Evolutionary conservation across 2,329 filamentous ascomycete genomes (phyloP), one percentile per base, ranked within the genome.

Genomic region (Monosporascus sp.): DNA sequence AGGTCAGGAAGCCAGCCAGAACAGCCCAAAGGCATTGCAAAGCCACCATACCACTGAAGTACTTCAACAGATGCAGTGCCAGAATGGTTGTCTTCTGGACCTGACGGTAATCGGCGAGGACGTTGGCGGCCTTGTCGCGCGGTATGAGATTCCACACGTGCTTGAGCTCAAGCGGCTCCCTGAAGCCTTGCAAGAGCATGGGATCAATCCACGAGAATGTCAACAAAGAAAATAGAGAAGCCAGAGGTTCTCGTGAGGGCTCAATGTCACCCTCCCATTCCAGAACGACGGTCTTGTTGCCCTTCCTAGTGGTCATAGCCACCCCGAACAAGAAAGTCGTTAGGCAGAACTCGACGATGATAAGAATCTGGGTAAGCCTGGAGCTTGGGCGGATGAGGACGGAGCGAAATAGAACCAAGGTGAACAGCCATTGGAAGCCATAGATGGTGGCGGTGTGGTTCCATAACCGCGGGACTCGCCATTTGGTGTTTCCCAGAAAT

Each of bases 61-160:
- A 94, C 52, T 85, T 86, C 50, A 94, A 74, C 45, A 99, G 75
- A 64, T 96, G 93, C 70, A 86, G 86, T 5, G 89, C 85, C 40
- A 99, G 74, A 2, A 84, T 82, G 6, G 85, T 84, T 0, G 91
- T 94, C 74, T 89, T 93, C 72, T 91, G 91, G 58, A 92, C 74
- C 62, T 91, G 88, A 51, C 92, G 86, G 70, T 96, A 99, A 61
- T 91, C 85, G 47, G 86, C 79, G 49, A 97, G 79, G 46, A 97
- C 85, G 2, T 78, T 75, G 37, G 86, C 87, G 26, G 94, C 91
- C 73, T 97, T 96, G 73, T 97, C 92, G 65, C 85, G 89, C 37
- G 91, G 84, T 18, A 90, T 74, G 56, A 99, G 72, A 65, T 97
- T 97, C 94, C 94, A 99, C 3, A 99, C 90, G 68, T 92, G 86